phyloP scores from a whole-genome alignment of 2,329 filamentous ascomycete genomes.

The Diaporthe citri region DNA sequence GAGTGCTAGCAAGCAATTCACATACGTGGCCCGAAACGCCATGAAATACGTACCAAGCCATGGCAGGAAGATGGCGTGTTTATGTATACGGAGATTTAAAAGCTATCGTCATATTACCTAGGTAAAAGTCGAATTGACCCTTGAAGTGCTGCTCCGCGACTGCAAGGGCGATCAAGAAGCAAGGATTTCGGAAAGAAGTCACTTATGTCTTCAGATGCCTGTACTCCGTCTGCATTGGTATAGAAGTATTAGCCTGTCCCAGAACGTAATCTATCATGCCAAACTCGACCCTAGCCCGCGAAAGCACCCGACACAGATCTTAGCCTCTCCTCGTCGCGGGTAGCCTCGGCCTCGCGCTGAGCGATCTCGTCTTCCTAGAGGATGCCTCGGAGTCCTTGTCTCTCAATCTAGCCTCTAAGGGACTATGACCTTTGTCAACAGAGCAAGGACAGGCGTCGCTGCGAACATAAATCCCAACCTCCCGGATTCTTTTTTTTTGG shows the following conservation, averaged over 20 bases:
- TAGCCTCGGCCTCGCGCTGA: neutral
- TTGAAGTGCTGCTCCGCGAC: neutral
- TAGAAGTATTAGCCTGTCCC: neutral
- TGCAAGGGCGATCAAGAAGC: neutral
- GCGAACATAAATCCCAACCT: neutral
- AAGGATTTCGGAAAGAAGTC: neutral
- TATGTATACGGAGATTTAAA: neutral
- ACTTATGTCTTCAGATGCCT: neutral
- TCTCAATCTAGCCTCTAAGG: neutral
- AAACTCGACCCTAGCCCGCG: too few species aligned
- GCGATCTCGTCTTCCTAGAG: neutral
- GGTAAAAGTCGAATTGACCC: neutral
- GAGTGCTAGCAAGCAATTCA: neutral
- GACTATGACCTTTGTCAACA: neutral
- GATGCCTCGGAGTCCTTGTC: neutral
- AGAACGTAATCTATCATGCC: neutral
- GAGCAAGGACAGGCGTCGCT: neutral
- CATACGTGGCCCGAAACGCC: neutral
- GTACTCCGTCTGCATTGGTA: neutral
- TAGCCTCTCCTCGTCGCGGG: neutral
- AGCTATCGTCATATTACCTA: neutral
- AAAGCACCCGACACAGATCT: neutral
- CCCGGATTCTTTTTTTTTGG: too few species aligned
- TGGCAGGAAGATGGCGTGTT: neutral
- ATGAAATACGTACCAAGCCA: neutral